Base-by-base conservation (phyloP, 1,139 yeast species). In the Trichomonascaceae sp. region DNA sequence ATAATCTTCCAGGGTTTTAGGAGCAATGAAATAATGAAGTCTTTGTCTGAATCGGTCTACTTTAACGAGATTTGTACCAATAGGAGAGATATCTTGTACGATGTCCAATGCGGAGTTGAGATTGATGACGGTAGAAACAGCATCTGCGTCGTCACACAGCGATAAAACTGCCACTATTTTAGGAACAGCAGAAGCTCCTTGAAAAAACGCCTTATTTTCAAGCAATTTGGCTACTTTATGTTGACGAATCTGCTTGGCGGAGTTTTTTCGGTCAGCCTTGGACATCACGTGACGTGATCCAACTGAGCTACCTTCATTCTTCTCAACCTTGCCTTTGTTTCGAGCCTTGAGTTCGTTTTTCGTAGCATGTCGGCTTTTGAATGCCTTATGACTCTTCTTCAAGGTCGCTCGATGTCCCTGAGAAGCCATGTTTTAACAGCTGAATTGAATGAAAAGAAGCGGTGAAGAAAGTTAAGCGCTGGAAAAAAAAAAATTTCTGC, bases 311-410 rank as follows among this genome's bases (percentile, higher is more conserved):
- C 65, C 27, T 74, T 71, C 64, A 74, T 81, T 71, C 65, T 85
- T 87, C 66, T 91, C 98, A 41, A 93, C 89, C 70, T 89, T 90
- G 58, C 98, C 98, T 69, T 91, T 91, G 62, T 75, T 76, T 57
- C 81, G 77, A 59, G 87, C 86, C 68, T 89, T 91, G 64, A 90
- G 70, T 53, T 90, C 83, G 55, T 96, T 88, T 67, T 93, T 93
- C n/a, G 95, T 81, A 19, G 96, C 82, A 74, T 93, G 98, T 66
- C 84, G 85, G 7, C 96, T 83, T 68, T 93, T 93, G 78, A 89
- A 93, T 10, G 93, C 80, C 73, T 93, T 93, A 65, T 91, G 96
- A 53, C 83, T 84, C 69, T 84, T 85, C 71, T 89, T 91, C 54
- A 87, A 74, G 9, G 96, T 83, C 17, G 93, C 78, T 67, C 97